phyloP scores from a whole-genome alignment of 2,329 filamentous ascomycete genomes.

The Diplodia mutila region DNA sequence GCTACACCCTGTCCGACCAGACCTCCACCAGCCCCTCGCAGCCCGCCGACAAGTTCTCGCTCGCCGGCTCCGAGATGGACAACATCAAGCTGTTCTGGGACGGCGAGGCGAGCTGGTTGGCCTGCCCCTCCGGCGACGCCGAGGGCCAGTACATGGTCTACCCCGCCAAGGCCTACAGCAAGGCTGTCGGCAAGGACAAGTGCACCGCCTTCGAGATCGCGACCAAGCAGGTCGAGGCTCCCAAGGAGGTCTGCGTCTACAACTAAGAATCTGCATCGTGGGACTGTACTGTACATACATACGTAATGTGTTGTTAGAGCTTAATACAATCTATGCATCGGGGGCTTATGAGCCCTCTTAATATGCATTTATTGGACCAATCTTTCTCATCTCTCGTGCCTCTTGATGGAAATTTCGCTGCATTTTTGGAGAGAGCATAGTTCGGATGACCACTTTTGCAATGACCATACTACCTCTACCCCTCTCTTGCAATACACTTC shows the following conservation, averaged over 20 bases:
- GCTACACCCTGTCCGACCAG: not conserved
- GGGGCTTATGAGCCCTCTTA: too few relatives aligned
- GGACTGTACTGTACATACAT: not conserved
- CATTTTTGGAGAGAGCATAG: too few relatives aligned
- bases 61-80: not conserved
- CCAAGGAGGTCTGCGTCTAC: conserved; percentile 1
- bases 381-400: too few relatives aligned
- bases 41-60: conserved; percentile 6
- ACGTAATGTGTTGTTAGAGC: not conserved
- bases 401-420: too few relatives aligned
- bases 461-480: too few relatives aligned
- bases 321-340: not conserved
- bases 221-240: not conserved
- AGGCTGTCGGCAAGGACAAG: conserved; percentile 4
- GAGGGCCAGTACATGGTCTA: not conserved
- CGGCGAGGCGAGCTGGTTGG: not conserved
- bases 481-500: too few relatives aligned
- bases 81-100: conserved; percentile 2
- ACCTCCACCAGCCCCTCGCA: not conserved
- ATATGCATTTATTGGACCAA: too few relatives aligned
- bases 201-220: not conserved
- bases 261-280: not conserved
- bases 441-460: too few relatives aligned
- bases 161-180: not conserved
- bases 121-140: not conserved